These are phyloP conservation scores for Eragrostis curvula DNA, from an alignment of 176 grass and related monocot species.

Conservation along the genomic window DNA sequence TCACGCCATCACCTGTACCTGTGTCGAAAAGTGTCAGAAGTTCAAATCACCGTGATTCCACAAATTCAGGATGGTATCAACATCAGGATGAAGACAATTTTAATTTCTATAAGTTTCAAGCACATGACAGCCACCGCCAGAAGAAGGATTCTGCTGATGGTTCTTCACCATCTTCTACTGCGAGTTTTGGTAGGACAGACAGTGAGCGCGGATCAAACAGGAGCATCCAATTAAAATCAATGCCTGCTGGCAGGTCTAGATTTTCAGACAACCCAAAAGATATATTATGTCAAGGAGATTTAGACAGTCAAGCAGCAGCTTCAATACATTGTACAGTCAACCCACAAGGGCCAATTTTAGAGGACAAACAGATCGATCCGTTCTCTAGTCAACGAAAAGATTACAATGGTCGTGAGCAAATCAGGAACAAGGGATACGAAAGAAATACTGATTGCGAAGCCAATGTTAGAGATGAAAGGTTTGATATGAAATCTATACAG, in stretches of 20 bases:
- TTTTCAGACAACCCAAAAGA: constrained; percentile 58
- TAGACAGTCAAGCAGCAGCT: constrained; percentile 20
- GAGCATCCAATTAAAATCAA: constrained; percentile 41
- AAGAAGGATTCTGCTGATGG: constrained; percentile 49
- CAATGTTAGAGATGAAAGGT: constrained; percentile 13
- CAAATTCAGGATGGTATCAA: constrained; percentile 55
- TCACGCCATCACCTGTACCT: constrained; percentile 7
- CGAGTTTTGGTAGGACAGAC: constrained; percentile 35
- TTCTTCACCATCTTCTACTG: constrained; percentile 42
- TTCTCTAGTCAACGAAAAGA: constrained; percentile 43
- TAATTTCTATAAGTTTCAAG: constrained; percentile 38
- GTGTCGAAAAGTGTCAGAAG: constrained; percentile 38
- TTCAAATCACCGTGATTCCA: constrained; percentile 19
- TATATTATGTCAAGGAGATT: constrained; percentile 57
- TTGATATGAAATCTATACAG: constrained; percentile 5
- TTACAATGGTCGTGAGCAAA: constrained; percentile 9
- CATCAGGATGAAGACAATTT: constrained; percentile 46
- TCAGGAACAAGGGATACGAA: constrained; percentile 6
- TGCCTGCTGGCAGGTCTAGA: constrained; percentile 43
- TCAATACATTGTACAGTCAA: constrained; percentile 32
- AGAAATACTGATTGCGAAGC: background rate
- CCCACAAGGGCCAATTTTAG: constrained; percentile 33
- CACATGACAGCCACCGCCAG: constrained; percentile 32
- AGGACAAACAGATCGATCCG: constrained; percentile 45
- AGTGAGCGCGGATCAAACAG: constrained; percentile 41